phyloP scores from a whole-genome alignment of 1,139 yeast genomes.

The Arxiozyma telluris region DNA sequence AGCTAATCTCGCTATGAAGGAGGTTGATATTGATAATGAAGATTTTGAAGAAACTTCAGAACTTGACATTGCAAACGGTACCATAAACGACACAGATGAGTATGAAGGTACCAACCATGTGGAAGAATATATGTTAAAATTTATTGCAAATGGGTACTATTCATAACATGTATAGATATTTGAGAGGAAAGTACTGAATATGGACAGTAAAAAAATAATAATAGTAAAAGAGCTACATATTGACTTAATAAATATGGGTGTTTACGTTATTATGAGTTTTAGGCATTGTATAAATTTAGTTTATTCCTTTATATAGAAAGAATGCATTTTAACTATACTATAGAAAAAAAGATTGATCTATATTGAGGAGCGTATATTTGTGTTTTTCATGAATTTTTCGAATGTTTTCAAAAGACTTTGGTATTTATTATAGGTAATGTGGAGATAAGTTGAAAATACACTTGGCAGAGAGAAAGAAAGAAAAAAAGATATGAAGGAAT shows the following conservation, averaged over 20 bases:
- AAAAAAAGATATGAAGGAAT: background rate
- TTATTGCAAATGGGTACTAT: conserved; percentile 74
- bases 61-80: conserved; percentile 41
- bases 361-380: background rate
- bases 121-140: conserved; percentile 93
- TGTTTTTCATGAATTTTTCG: no score
- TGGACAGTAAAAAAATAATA: background rate
- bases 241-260: no score
- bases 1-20: conserved; percentile 81
- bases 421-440: no score
- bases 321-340: background rate
- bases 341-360: background rate
- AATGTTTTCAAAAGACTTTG: no score
- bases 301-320: background rate
- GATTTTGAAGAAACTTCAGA: conserved; percentile 46
- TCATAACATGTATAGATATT: conserved; percentile 20
- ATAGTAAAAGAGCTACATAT: background rate
- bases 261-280: background rate
- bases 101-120: conserved; percentile 80
- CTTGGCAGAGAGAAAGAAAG: background rate
- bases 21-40: conserved; percentile 72
- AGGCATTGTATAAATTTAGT: background rate
- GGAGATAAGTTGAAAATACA: background rate
- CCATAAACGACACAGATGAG: conserved; percentile 35
- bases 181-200: background rate